Evolutionary conservation across 2,329 filamentous ascomycete genomes (phyloP).

Genomic region (Verticillium klebahnii): DNA sequence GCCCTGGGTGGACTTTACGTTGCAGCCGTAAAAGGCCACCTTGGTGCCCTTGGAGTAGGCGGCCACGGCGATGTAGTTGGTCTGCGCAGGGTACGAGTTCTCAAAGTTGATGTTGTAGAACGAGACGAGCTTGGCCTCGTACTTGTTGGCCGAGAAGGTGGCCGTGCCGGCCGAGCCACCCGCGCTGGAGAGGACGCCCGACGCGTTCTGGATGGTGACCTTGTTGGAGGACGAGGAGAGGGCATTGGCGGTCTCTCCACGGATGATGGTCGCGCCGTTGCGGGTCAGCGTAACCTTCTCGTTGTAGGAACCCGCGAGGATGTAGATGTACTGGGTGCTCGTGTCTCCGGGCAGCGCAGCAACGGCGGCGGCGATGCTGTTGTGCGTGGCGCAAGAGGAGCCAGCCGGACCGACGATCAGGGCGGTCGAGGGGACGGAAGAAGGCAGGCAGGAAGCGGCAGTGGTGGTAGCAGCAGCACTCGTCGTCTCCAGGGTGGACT

Average conservation of each 20-base stretch:
- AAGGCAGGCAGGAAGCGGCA: conserved; percentile 2
- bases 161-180: conserved; percentile 14
- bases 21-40: conserved; percentile 19
- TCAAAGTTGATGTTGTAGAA: conserved; percentile 26
- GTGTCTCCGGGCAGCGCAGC: conserved; percentile 37
- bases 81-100: conserved; percentile 10
- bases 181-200: conserved; percentile 10
- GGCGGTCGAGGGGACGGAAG: conserved; percentile 9
- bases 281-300: conserved; percentile 47
- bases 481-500: too few relatives aligned
- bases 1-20: conserved; percentile 8
- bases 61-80: conserved; percentile 17
- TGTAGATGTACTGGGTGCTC: conserved; percentile 44
- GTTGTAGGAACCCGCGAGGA: conserved; percentile 45
- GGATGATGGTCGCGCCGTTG: conserved; percentile 40
- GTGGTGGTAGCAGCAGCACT: conserved; percentile 1
- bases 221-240: conserved; percentile 39
- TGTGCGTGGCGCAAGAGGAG: conserved; percentile 16
- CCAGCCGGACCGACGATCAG: conserved; percentile 9
- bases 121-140: conserved; percentile 20
- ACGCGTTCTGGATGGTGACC: conserved; percentile 30
- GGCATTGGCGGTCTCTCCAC: conserved; percentile 38
- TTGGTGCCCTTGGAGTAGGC: conserved; percentile 20
- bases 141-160: conserved; percentile 20
- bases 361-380: conserved; percentile 38